phyloP scores from a whole-genome alignment of 768 basidiomycete genomes.

The Tylopilus balloui region DNA sequence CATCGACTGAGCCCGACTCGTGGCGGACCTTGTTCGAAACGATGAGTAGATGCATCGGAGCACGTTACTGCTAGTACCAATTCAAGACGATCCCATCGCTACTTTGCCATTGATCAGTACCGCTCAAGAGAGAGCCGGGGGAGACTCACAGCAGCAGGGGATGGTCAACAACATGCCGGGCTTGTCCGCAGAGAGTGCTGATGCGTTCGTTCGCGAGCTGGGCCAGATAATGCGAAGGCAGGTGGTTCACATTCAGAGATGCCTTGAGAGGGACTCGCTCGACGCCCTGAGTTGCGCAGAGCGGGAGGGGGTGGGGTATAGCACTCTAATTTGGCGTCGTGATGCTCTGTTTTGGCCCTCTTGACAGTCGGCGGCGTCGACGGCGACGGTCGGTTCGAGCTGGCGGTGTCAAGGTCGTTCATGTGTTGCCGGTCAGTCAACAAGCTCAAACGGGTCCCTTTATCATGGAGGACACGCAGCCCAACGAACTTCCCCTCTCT shows the following conservation, averaged over 20 bases:
- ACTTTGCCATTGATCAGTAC: constrained; percentile 14
- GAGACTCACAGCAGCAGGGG: constrained; percentile 26
- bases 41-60: constrained; percentile 7
- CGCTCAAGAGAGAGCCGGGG: not conserved
- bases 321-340: not conserved
- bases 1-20: not conserved
- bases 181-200: constrained; percentile 17
- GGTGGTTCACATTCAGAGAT: constrained; percentile 7
- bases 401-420: constrained; percentile 16
- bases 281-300: constrained; percentile 22
- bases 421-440: constrained; percentile 21
- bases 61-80: constrained; percentile 19
- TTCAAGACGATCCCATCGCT: constrained; percentile 29
- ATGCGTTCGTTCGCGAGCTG: constrained; percentile 18
- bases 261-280: constrained; percentile 24
- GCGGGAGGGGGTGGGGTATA: constrained; percentile 16
- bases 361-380: constrained; percentile 11
- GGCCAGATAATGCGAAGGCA: constrained; percentile 11
- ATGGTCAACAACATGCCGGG: constrained; percentile 21
- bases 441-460: constrained; percentile 15
- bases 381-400: constrained; percentile 3
- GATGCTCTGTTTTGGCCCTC: constrained; percentile 19
- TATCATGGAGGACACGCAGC: constrained; percentile 36
- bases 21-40: constrained; percentile 14
- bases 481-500: constrained; percentile 35